Conservation (phyloP, 495 filamentous ascomycete species). For the Penicillium paradoxum region DNA sequence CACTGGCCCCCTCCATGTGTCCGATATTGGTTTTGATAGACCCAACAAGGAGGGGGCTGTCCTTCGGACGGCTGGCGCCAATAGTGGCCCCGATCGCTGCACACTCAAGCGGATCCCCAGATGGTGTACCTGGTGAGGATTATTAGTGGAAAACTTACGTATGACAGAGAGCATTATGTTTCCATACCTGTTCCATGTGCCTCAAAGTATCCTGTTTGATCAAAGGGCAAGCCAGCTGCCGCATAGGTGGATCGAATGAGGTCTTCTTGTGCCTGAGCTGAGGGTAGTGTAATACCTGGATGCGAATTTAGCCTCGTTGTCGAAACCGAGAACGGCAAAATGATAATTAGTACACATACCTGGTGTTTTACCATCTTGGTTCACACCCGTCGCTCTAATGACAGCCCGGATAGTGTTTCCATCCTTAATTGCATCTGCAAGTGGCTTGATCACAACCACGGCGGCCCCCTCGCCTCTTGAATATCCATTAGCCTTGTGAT, state of each 20-base stretch:
- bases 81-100: neutral
- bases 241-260: constrained; percentile 26
- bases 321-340: too few relatives aligned
- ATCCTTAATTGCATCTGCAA: constrained; percentile 26
- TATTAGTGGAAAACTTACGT: too few relatives aligned
- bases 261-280: constrained; percentile 17
- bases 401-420: constrained; percentile 32
- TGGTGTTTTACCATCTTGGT: constrained; percentile 32
- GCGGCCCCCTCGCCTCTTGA: constrained; percentile 34
- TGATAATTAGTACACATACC: too few relatives aligned
- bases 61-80: too few relatives aligned
- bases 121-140: too few relatives aligned
- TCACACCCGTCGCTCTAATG: constrained; percentile 40
- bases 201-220: constrained; percentile 27
- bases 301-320: too few relatives aligned
- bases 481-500: constrained; percentile 27
- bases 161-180: too few relatives aligned
- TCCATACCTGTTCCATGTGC: constrained; percentile 12
- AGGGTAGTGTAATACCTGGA: constrained; percentile 24
- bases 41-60: neutral
- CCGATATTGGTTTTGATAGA: constrained; percentile 42
- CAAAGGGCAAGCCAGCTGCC: neutral
- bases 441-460: constrained; percentile 30
- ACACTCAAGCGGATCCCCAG: constrained; percentile 4
- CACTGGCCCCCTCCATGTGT: constrained; percentile 33